Conservation (phyloP, 2,329 filamentous ascomycete species). For the Cladophialophora yegresii region DNA sequence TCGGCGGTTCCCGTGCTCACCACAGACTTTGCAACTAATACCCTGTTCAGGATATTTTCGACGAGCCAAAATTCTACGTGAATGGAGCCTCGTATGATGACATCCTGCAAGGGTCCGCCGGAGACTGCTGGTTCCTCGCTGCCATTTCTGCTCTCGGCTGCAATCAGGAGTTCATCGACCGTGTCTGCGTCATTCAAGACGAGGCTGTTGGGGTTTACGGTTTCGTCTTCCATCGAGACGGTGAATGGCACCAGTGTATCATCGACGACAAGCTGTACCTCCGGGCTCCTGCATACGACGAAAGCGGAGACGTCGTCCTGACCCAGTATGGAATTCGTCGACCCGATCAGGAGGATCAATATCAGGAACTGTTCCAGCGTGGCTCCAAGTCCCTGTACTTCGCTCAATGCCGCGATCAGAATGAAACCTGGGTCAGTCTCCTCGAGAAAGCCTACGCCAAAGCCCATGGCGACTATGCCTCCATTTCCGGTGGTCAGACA, state of each 20-base stretch:
- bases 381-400: slow-evolving; percentile 78
- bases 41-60: slow-evolving; percentile 66
- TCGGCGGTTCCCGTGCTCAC: not conserved
- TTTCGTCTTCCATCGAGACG: slow-evolving; percentile 82
- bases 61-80: slow-evolving; percentile 73
- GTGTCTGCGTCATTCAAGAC: slow-evolving; percentile 72
- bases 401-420: slow-evolving; percentile 71
- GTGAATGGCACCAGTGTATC: slow-evolving; percentile 89
- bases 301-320: slow-evolving; percentile 71
- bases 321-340: slow-evolving; percentile 74
- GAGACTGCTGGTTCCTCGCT: slow-evolving; percentile 83
- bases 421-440: slow-evolving; percentile 80
- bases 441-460: slow-evolving; percentile 77
- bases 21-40: not conserved
- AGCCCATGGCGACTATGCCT: slow-evolving; percentile 75
- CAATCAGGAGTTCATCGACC: slow-evolving; percentile 71
- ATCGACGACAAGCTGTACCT: slow-evolving; percentile 91
- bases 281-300: slow-evolving; percentile 79
- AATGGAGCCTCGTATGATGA: slow-evolving; percentile 75
- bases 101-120: slow-evolving; percentile 69
- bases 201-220: slow-evolving; percentile 78
- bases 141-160: slow-evolving; percentile 76
- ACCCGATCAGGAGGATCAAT: slow-evolving; percentile 70
- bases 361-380: slow-evolving; percentile 70
- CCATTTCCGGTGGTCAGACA: slow-evolving; percentile 74